A percentile compares a stretch with the other conserved stretches of the same genome.
These are phyloP conservation scores for Agaricus blazei DNA, from an alignment of 768 basidiomycete species.

Conservation along the genomic window DNA sequence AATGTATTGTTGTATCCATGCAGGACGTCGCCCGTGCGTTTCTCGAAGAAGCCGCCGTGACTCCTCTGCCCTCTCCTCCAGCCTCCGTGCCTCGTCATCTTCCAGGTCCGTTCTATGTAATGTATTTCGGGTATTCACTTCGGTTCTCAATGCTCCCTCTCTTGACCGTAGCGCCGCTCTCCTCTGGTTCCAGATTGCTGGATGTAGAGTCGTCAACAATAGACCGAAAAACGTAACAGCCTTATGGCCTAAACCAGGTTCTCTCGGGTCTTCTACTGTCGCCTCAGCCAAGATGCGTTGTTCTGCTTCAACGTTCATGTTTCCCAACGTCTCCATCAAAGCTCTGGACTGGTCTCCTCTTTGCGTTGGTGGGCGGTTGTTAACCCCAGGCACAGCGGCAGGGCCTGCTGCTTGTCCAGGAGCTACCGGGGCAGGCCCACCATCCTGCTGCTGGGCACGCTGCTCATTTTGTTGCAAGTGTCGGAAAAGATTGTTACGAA, in stretches of 20 bases:
- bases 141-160: constrained; percentile 64
- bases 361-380: constrained; percentile 11
- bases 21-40: constrained; percentile 47
- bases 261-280: constrained; percentile 24
- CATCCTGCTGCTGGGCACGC: constrained; percentile 9
- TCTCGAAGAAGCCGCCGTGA: constrained; percentile 39
- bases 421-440: constrained; percentile 6
- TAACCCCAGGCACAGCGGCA: constrained; percentile 16
- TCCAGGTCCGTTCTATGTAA: constrained; percentile 15
- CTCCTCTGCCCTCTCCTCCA: constrained; percentile 27
- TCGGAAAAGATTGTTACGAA: constrained; percentile 41
- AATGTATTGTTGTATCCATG: constrained; percentile 63
- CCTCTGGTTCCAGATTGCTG: constrained; percentile 70
- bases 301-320: constrained; percentile 52
- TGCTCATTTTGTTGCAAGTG: constrained; percentile 18
- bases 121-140: constrained; percentile 44
- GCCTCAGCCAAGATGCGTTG: constrained; percentile 40
- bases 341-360: constrained; percentile 28
- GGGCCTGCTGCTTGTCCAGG: constrained; percentile 1
- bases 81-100: constrained; percentile 17
- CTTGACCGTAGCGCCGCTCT: constrained; percentile 51
- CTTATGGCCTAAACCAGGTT: constrained; percentile 49
- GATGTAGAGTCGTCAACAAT: constrained; percentile 59
- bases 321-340: constrained; percentile 47
- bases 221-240: constrained; percentile 48